Conservation (phyloP, 495 filamentous ascomycete genomes). For the Eremomyces bilateralis region DNA sequence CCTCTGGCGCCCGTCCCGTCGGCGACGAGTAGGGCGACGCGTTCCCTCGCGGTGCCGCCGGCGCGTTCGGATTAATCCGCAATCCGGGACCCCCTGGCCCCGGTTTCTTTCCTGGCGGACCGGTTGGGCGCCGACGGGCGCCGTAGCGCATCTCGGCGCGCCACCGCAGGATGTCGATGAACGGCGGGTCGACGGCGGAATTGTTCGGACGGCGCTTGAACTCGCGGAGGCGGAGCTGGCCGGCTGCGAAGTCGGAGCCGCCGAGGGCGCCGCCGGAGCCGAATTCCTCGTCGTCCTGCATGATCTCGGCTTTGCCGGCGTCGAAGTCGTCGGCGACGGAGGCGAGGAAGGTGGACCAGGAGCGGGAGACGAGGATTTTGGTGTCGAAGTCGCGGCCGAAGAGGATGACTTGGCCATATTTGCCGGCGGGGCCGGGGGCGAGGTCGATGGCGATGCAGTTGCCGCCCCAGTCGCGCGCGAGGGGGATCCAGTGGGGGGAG, state of each 20-base stretch:
- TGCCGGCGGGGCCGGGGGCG: slow-evolving; percentile 71
- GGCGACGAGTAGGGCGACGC: slow-evolving; percentile 18
- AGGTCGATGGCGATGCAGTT: slow-evolving; percentile 92
- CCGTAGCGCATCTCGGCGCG: slow-evolving; percentile 88
- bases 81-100: neutral
- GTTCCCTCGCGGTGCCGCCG: slow-evolving; percentile 7
- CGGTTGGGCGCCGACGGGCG: slow-evolving; percentile 20
- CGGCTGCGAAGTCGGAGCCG: slow-evolving; percentile 77
- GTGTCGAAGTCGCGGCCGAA: slow-evolving; percentile 96
- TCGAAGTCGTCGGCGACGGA: slow-evolving; percentile 73
- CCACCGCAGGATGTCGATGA: slow-evolving; percentile 87
- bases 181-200: slow-evolving; percentile 72
- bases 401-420: slow-evolving; percentile 92
- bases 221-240: slow-evolving; percentile 77
- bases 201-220: slow-evolving; percentile 41
- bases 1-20: slow-evolving; percentile 6
- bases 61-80: slow-evolving; percentile 17
- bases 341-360: slow-evolving; percentile 77
- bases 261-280: slow-evolving; percentile 40
- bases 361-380: slow-evolving; percentile 87
- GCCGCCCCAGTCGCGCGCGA: slow-evolving; percentile 94
- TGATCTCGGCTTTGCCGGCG: slow-evolving; percentile 18
- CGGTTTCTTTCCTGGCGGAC: neutral
- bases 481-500: slow-evolving; percentile 86
- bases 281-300: neutral